Evolutionary conservation across 1,284 basidiomycete genomes (phyloP), one percentile per base, ranked within the genome.

Genomic region (Apiotrichum montevideense): DNA sequence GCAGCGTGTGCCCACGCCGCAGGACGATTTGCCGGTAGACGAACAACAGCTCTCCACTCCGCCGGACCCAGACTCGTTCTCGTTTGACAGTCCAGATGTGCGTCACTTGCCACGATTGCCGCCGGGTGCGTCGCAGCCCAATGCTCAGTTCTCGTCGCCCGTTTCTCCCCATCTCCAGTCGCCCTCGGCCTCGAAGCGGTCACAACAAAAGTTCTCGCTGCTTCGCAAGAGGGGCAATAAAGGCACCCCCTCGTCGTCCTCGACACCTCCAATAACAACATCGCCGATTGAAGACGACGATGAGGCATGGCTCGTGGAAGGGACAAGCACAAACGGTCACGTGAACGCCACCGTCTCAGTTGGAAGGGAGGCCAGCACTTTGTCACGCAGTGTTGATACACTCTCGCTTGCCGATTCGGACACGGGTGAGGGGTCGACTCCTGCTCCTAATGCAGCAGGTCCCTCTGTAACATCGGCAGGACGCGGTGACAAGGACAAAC

Each of bases 251-350:
- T 33, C 47, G 7, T 49, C 47, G 15, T 49, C 35, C 4, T 40
- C 47, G 21, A 21, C 47, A 13, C 21, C 47, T 1, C 35, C 33
- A 5, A 42, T 33, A 7, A 35, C 45, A 11, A 9, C 35, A n/a
- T 37, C 21, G 21, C 21, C 37, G 39, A 34, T 32, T 15, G 54
- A 51, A 10, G 57, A 51, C 3, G 68, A 67, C 13, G 70, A 72
- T 11, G 72, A 73, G 43, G 71, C 68, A n/a, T 73, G 71, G 71
- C 65, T 64, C 15, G 33, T 73, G 9, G 71, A 71, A 52, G 69
- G 68, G 21, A 54, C 46, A 32, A 52, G 52, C 8, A 51, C 11
- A 9, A 62, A 62, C 41, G 60, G 60, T 15, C 55, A 54, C 13
- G 57, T 62, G 9, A 58, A 52, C 32, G 55, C 57, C 14, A 54